These are phyloP conservation scores for Trichoderma virens DNA, from an alignment of 495 filamentous ascomycete genomes.

Conservation along the genomic window DNA sequence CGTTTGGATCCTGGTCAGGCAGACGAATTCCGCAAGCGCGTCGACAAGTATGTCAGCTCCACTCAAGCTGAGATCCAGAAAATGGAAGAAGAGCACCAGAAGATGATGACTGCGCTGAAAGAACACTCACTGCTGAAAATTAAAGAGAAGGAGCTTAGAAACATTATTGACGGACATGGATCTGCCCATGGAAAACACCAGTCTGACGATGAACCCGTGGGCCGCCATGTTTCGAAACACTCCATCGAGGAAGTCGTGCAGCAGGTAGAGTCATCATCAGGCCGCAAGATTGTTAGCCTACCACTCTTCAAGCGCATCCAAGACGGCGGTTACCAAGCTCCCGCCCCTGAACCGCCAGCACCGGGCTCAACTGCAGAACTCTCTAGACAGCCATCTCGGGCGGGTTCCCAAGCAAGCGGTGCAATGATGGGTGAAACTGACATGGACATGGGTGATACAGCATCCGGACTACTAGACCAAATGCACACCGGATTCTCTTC, in stretches of 20 bases:
- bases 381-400: constrained; percentile 39
- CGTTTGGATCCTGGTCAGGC: constrained; percentile 59
- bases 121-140: constrained; percentile 54
- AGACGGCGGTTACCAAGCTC: constrained; percentile 54
- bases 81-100: constrained; percentile 70
- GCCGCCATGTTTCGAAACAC: constrained; percentile 1
- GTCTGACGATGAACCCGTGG: neutral
- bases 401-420: constrained; percentile 42
- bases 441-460: constrained; percentile 58
- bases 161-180: constrained; percentile 32
- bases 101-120: constrained; percentile 64
- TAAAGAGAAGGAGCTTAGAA: constrained; percentile 56
- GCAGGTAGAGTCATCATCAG: constrained; percentile 48
- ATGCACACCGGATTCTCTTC: constrained; percentile 50
- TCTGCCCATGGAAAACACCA: neutral
- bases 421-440: constrained; percentile 49
- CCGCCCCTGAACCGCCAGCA: constrained; percentile 10
- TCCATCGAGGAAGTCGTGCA: constrained; percentile 52
- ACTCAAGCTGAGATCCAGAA: constrained; percentile 72
- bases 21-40: constrained; percentile 70
- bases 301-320: constrained; percentile 59
- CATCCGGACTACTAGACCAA: constrained; percentile 55
- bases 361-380: constrained; percentile 20
- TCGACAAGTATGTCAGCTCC: constrained; percentile 53
- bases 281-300: constrained; percentile 48